A percentile compares a stretch with the other conserved stretches of the same genome.
phyloP scores from a whole-genome alignment of 371 early-diverging fungal species.

The Mortierella sp. region DNA sequence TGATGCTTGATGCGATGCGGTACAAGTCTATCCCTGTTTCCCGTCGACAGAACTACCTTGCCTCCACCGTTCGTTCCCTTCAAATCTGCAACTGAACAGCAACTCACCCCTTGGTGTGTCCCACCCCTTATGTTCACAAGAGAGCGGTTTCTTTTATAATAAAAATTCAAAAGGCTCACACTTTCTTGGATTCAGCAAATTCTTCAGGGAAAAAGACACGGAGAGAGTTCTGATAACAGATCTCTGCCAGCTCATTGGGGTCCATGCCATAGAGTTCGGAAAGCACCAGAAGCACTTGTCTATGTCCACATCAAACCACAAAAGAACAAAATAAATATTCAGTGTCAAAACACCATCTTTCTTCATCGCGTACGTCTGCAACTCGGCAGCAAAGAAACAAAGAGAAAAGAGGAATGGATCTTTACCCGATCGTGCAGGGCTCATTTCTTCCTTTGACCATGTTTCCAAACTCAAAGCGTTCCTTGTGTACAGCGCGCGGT shows the following conservation, averaged over 20 bases:
- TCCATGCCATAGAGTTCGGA: constrained; percentile 68
- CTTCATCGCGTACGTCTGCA: neutral
- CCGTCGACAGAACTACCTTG: neutral
- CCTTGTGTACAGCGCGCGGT: constrained; percentile 72
- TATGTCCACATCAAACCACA: constrained; percentile 14
- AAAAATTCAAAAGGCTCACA: neutral
- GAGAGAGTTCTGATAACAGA: constrained; percentile 72
- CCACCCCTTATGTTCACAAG: no score
- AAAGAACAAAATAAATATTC: neutral
- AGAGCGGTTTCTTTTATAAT: neutral
- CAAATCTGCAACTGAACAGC: neutral
- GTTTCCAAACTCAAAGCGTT: constrained; percentile 77
- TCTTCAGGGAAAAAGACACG: constrained; percentile 65
- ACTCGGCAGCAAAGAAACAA: neutral
- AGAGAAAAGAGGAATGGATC: neutral
- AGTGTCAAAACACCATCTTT: neutral
- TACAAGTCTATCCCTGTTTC: neutral
- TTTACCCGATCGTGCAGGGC: constrained; percentile 82
- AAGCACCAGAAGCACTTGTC: constrained; percentile 72
- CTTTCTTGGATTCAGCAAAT: neutral
- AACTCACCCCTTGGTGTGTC: neutral
- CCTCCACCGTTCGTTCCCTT: neutral
- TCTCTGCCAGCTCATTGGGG: constrained; percentile 65
- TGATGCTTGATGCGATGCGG: constrained; percentile 14
- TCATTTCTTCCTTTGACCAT: constrained; percentile 92